Percentiles rank a stretch among this genome's conserved stretches.
Evolutionary conservation across 495 filamentous ascomycete species (phyloP).

Genomic region (Usnea hakonensis): DNA sequence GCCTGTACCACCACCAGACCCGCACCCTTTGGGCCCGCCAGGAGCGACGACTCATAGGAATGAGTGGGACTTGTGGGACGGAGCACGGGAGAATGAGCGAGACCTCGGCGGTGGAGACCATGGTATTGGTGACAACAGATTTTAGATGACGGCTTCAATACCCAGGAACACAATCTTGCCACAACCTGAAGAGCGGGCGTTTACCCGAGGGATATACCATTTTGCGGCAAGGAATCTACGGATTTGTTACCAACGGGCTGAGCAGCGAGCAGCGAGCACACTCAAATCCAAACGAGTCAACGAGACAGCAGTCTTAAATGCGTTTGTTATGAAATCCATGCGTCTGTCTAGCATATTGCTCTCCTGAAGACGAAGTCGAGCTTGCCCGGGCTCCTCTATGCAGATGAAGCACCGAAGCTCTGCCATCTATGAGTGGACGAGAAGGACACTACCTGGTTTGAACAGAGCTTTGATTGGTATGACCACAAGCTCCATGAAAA

Average conservation of each 20-base stretch:
- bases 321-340: background rate
- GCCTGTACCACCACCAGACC: constrained; percentile 17
- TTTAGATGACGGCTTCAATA: background rate
- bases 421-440: background rate
- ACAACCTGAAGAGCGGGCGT: background rate
- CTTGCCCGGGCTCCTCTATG: background rate
- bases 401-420: background rate
- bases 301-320: background rate
- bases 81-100: constrained; percentile 14
- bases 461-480: background rate
- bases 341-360: background rate
- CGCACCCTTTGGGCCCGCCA: constrained; percentile 19
- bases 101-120: constrained; percentile 15
- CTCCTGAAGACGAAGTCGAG: background rate
- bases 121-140: constrained; percentile 19
- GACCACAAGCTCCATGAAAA: background rate
- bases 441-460: background rate
- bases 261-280: background rate
- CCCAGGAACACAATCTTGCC: background rate
- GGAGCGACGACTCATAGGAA: background rate
- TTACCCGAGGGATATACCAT: constrained; percentile 1
- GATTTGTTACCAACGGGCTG: background rate
- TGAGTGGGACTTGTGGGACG: background rate
- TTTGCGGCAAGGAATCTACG: background rate
- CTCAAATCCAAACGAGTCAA: background rate